These are phyloP conservation scores for Colletotrichum sp. DNA, from an alignment of 2,329 filamentous ascomycete genomes.

Conservation along the genomic window DNA sequence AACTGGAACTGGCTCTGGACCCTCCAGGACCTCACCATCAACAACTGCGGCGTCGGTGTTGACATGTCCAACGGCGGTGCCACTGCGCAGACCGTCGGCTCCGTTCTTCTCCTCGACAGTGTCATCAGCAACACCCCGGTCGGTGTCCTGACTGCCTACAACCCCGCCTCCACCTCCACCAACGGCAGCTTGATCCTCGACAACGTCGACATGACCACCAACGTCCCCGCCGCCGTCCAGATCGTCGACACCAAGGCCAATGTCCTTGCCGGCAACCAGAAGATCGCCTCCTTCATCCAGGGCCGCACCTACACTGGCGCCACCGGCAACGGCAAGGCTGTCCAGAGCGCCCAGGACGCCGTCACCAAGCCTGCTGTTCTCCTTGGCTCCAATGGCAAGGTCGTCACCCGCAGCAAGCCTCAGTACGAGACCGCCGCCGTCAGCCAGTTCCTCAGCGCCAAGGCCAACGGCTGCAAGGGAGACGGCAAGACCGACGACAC, in stretches of 20 bases:
- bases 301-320: slow-evolving; percentile 71
- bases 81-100: slow-evolving; percentile 78
- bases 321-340: slow-evolving; percentile 45
- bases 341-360: slow-evolving; percentile 63
- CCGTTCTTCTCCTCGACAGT: slow-evolving; percentile 82
- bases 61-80: slow-evolving; percentile 74
- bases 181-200: slow-evolving; percentile 86
- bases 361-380: slow-evolving; percentile 70
- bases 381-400: slow-evolving; percentile 63
- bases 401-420: slow-evolving; percentile 87
- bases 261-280: slow-evolving; percentile 72
- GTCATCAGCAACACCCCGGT: slow-evolving; percentile 75
- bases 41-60: slow-evolving; percentile 75
- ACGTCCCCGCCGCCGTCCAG: slow-evolving; percentile 69
- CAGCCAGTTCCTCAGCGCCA: slow-evolving; percentile 82
- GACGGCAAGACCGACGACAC: slow-evolving; percentile 91
- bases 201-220: slow-evolving; percentile 81
- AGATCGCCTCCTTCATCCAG: slow-evolving; percentile 77
- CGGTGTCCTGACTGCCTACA: slow-evolving; percentile 79
- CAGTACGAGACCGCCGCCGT: slow-evolving; percentile 76
- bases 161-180: slow-evolving; percentile 62
- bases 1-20: slow-evolving; percentile 94
- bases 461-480: slow-evolving; percentile 80
- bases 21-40: slow-evolving; percentile 76
- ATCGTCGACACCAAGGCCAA: slow-evolving; percentile 57